Evolutionary conservation across 2,329 filamentous ascomycete genomes (phyloP), one percentile per base, ranked within the genome.

Genomic region (Cryphonectria parasitica): DNA sequence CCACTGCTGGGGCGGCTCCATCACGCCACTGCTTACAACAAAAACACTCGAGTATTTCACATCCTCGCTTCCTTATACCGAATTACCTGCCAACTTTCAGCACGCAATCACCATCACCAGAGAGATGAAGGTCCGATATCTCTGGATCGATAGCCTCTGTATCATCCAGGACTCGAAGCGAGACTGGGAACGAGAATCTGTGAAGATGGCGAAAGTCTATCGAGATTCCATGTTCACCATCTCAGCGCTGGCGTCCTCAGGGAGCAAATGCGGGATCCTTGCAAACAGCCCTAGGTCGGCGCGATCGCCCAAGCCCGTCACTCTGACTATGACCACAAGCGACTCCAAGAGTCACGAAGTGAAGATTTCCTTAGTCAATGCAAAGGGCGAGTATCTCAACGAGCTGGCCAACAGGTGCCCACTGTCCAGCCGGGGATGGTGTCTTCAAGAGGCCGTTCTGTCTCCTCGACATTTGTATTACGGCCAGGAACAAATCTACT

Each of bases 1-100:
- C 31, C 67, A 69, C 52, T 60, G 67, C 52, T 69, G 67, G 62
- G 67, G 61, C 4, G 67, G 67, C 19, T 17, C 5, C 1, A 60
- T 64, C 22, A 19, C 8, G 15, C 22, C 31, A 7, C 28, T 25
- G n/a, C 61, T 61, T n/a, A 52, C 19, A 22, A 17, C 25, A 31
- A 10, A 10, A 6, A 69, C 22, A 13, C 7, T 66, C 3, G 49
- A 64, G 17, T 1, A 4, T 2, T 61, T 58, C 25, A 60, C 25
- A 1, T 3, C 5, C 13, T 3, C 4, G 4, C 36, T 69, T 19
- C 61, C 60, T 0, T 69, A 52, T 2, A 2, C 39, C 3, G n/a
- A 34, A 15, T 49, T 69, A 8, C 31, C 67, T 17, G 49, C 61
- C 43, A 69, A 64, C 15, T 69, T 69, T 22, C 49, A 64, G 41